Conservation (phyloP, 2,329 filamentous ascomycete species). For the Aureobasidium sp. region DNA sequence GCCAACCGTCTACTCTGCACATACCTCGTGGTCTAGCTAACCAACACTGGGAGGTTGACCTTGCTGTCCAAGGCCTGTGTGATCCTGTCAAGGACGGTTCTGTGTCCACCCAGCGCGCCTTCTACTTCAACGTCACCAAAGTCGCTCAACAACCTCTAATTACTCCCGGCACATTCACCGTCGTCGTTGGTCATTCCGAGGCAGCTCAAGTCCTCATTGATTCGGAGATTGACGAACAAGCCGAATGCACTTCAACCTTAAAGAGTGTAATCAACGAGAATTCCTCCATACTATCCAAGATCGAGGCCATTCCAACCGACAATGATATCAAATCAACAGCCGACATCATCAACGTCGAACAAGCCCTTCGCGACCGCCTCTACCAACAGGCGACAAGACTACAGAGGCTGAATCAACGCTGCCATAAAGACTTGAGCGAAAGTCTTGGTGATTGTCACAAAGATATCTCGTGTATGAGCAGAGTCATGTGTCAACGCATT, state of each 20-base stretch:
- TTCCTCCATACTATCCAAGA: not conserved
- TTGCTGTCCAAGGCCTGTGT: slow-evolving; percentile 7
- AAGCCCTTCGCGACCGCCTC: not conserved
- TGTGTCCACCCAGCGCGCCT: not conserved
- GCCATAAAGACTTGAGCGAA: not conserved
- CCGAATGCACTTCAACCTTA: not conserved
- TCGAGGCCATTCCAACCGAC: not conserved
- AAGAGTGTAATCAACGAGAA: slow-evolving; percentile 1
- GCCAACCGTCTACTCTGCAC: not conserved
- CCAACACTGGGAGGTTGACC: slow-evolving; percentile 6
- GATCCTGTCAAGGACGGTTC: not conserved
- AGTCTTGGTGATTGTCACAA: slow-evolving; percentile 8
- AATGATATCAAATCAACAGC: slow-evolving; percentile 2
- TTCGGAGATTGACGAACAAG: not conserved
- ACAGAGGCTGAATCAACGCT: not conserved
- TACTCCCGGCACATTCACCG: not conserved
- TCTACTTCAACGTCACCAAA: slow-evolving; percentile 6
- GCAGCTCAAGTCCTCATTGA: not conserved
- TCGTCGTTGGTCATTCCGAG: not conserved
- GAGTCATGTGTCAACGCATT: slow-evolving; percentile 7
- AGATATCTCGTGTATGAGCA: slow-evolving; percentile 7
- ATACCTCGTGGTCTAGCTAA: not conserved
- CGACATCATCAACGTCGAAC: not conserved
- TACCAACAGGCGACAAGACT: slow-evolving; percentile 2
- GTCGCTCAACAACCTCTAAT: not conserved